Conservation (phyloP, 2,329 filamentous ascomycete species). For the Phialophora chinensis region DNA sequence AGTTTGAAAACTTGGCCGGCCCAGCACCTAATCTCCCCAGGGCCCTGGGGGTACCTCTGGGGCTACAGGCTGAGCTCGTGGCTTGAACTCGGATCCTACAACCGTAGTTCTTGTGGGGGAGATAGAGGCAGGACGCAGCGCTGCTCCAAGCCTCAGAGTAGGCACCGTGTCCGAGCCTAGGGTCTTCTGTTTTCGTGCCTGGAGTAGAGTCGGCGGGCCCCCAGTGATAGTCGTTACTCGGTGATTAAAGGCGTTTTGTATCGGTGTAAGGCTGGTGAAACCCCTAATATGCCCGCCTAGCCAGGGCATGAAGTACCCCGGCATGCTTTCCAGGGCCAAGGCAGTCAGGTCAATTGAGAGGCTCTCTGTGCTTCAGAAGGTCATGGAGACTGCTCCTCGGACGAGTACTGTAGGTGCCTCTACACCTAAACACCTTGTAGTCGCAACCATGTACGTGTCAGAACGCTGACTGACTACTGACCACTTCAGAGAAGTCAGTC, state of each 20-base stretch:
- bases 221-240: background rate
- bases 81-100: background rate
- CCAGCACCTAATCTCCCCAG: conserved; percentile 4
- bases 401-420: background rate
- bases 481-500: too few relatives aligned
- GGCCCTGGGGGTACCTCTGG: background rate
- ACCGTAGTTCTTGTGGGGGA: background rate
- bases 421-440: background rate
- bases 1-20: conserved; percentile 16
- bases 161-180: background rate
- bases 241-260: background rate
- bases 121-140: background rate
- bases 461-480: background rate
- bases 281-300: background rate
- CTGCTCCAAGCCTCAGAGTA: background rate
- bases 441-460: background rate
- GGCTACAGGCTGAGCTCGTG: background rate
- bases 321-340: background rate
- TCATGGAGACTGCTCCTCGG: background rate
- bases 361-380: background rate
- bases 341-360: background rate
- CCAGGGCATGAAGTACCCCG: background rate
- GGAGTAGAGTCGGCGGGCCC: too few relatives aligned
- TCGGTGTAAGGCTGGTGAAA: background rate
- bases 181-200: background rate